A percentile compares a stretch with the other conserved stretches of the same genome.
phyloP scores from a whole-genome alignment of 257 asterid genomes.

The Solanum pennellii region DNA sequence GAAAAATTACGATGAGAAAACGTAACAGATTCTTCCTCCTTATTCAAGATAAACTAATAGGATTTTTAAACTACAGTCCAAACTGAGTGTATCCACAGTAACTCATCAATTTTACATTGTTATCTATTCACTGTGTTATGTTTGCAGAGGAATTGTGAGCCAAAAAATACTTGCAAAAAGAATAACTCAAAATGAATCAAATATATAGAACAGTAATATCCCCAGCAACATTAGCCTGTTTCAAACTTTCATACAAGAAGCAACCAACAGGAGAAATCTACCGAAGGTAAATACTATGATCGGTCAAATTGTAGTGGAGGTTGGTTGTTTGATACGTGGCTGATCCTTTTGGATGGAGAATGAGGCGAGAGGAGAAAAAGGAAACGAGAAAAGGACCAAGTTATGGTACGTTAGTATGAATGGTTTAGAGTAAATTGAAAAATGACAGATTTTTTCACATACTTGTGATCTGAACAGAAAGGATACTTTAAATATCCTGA shows the following conservation, averaged over 20 bases:
- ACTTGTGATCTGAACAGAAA: neutral
- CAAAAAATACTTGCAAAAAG: neutral
- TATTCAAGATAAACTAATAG: too few species aligned
- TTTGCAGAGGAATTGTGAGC: neutral
- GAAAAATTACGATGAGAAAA: constrained; percentile 7
- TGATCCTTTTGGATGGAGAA: neutral
- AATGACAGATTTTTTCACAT: neutral
- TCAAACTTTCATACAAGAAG: neutral
- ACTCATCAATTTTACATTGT: neutral
- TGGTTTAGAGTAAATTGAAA: neutral
- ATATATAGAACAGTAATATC: neutral
- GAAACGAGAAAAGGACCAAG: neutral
- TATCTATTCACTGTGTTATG: neutral
- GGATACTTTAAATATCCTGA: neutral
- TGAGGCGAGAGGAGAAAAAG: neutral
- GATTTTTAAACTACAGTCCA: neutral
- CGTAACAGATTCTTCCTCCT: neutral
- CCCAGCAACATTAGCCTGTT: neutral
- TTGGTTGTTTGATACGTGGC: neutral
- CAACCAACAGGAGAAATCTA: neutral
- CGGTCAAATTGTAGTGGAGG: neutral
- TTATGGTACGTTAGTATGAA: neutral
- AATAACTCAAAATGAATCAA: neutral
- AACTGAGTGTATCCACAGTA: neutral
- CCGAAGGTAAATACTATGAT: neutral